Base-by-base conservation (phyloP, 805 yeast species). In the Cyberlindnera suaveolens region DNA sequence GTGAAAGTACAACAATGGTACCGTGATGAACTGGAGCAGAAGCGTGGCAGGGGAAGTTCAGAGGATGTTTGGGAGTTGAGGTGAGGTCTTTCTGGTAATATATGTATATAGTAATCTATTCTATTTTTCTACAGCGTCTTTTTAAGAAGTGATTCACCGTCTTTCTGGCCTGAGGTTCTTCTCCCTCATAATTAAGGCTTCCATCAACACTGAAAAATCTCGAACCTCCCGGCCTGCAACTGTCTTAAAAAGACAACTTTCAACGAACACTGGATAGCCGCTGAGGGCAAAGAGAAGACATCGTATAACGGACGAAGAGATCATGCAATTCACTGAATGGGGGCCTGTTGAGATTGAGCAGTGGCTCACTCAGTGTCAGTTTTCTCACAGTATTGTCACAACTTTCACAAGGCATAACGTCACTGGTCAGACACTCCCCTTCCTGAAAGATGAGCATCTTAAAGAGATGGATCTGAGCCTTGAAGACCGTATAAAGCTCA, bases 1-100 rank as follows among this genome's bases (percentile, higher is more conserved):
- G 60, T 77, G 27, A 82, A 79, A 49, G 78, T 90, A 13, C 89
- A 84, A 57, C 74, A 77, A 49, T 91, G 80, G 67, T 85, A 82
- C 67, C 83, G 77, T 66, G 66, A 73, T 31, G 69, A 79, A 47
- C 67, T 80, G 16, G 75, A 81, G 32, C 77, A 79, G 50, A 79
- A 80, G 52, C 74, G 77, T 59, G 69, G 74, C 31, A 64, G 69
- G 39, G 96, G 96, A 3, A 78, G 84, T 51, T 79, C 91, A 41
- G 96, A 90, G 59, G 91, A 85, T 56, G 71, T 91, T 8, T 91
- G 98, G 98, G 77, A 75, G 42, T 57, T 63, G 31, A 36, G 16
- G 31, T 36, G 31, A 36, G 10, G n/a, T 7, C 11, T 23, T n/a
- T 9, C 13, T 27, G 19, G 16, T 23, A n/a, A 20, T 23, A 16